Base-by-base conservation (phyloP, 2,329 filamentous ascomycete species). In the Cadophora sp. region DNA sequence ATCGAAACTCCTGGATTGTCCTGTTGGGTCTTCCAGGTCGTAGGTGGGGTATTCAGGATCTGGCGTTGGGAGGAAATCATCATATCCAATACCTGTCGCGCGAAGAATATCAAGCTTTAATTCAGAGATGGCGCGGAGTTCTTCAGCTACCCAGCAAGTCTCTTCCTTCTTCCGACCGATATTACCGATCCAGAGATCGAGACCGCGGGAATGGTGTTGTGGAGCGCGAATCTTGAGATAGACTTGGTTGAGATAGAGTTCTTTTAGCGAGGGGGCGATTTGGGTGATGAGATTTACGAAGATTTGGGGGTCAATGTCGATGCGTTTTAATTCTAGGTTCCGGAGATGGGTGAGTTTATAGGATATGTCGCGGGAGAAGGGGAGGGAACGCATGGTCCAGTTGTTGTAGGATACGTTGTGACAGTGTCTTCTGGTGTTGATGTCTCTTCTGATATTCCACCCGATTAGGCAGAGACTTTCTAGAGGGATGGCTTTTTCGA, bases 381-480 rank as follows among this genome's bases (percentile, higher is more conserved):
- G 75, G 18, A 78, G 59, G 47, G 71, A 76, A 22, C 73, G 71
- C 74, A 77, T 76, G 8, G 58, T 70, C 75, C 75, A 77, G 66
- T 47, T 65, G 24, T 36, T 68, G 62, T 56, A 74, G 47, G 20
- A 48, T 55, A 64, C 64, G 8, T 60, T 60, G 43, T 68, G 68
- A 16, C 59, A 59, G 45, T 73, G 68, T 62, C 63, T 67, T 33
- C 73, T 67, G 4, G 68, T 72, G 9, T 61, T 67, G 27, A 64
- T 71, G 20, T 72, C 66, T 62, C 73, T 73, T 58, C 72, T 73
- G 20, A 70, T 64, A 60, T 74, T 76, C 75, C 73, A 78, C n/a
- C 83, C 82, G 13, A 83, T 78, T 18, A 86, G 70, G 66, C 83
- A 85, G 20, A 86, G 75, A 53, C 79, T 84, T 69, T 81, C 76